phyloP scores from a whole-genome alignment of 352 stramenopile genomes.

The Globisporangium canariense region DNA sequence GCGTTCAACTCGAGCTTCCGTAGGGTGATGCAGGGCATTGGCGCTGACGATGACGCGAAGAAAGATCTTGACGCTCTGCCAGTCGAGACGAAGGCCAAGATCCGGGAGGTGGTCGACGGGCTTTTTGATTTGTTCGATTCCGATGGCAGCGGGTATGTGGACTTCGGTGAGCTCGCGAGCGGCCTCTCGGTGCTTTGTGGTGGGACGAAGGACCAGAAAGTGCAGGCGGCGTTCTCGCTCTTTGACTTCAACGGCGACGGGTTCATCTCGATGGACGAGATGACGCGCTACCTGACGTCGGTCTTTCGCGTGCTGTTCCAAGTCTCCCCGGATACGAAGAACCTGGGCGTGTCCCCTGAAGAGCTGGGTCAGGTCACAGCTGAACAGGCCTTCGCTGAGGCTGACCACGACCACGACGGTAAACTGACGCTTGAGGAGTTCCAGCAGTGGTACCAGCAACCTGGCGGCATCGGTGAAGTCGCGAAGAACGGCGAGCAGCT shows the following conservation, averaged over 20 bases:
- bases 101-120: slow-evolving; percentile 55
- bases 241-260: slow-evolving; percentile 90
- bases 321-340: slow-evolving; percentile 63
- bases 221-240: slow-evolving; percentile 78
- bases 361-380: slow-evolving; percentile 79
- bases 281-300: slow-evolving; percentile 85
- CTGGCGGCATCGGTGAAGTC: slow-evolving; percentile 65
- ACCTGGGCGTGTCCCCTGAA: slow-evolving; percentile 60
- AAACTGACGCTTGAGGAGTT: slow-evolving; percentile 84
- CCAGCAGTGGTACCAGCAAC: slow-evolving; percentile 79
- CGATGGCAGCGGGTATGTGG: slow-evolving; percentile 66
- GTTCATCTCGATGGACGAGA: slow-evolving; percentile 84
- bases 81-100: slow-evolving; percentile 36
- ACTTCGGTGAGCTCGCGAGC: slow-evolving; percentile 82
- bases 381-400: slow-evolving; percentile 72
- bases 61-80: slow-evolving; percentile 14
- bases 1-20: slow-evolving; percentile 81
- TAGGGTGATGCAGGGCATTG: slow-evolving; percentile 46
- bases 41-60: slow-evolving; percentile 9
- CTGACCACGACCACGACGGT: slow-evolving; percentile 67
- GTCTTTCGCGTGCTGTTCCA: slow-evolving; percentile 86
- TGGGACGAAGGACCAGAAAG: slow-evolving; percentile 85
- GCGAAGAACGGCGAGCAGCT: slow-evolving; percentile 78
- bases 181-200: slow-evolving; percentile 81
- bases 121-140: slow-evolving; percentile 84